Base-by-base conservation (phyloP, 192 early-diverging fungal species). In the Coemansia sp. region DNA sequence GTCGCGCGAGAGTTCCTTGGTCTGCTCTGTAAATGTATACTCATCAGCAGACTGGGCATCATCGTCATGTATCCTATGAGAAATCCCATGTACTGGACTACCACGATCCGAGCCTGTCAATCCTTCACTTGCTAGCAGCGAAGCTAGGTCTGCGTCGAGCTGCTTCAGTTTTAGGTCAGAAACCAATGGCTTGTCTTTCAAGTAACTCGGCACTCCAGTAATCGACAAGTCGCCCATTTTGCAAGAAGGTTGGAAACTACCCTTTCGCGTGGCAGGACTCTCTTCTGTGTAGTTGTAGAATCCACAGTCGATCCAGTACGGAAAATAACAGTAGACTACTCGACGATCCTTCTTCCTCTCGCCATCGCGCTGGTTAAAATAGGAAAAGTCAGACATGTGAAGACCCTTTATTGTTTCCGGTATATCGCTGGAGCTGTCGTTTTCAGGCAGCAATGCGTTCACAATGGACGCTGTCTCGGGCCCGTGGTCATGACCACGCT, bases 301-400 rank as follows among this genome's bases (percentile, higher is more conserved):
- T 63, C 91, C 94, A 65, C 90, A 89, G 68, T 97, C 94, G 18
- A 97, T 85, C 96, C 96, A 98, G 69, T 92, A 87, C 0, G 96
- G 94, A 56, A 95, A 89, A 66, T 87, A 82, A 45, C 41, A 71
- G 74, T 82, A 74, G 3, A 37, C 19, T 8, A 71, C 59, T 79
- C 76, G 92, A 26, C 61, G 22, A 26, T 77, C 75, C 4, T 39
- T 19, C 37, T 18, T 51, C 11, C 47, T 15, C 13, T 13, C 8
- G 8, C 13, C 11, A 9, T 47, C 21, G 7, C n/a, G 12, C 12
- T 51, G 45, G 13, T 66, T 13, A 55, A 80, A 75, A 39, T 48
- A 69, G 59, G 73, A 73, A 56, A 66, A 72, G 26, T 72, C 69
- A 43, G 52, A 62, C 26, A 56, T 56, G 10, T 22, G 61, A 21